These are phyloP conservation scores for Aspergillus nanangensis DNA, from an alignment of 495 filamentous ascomycete genomes.

Conservation along the genomic window DNA sequence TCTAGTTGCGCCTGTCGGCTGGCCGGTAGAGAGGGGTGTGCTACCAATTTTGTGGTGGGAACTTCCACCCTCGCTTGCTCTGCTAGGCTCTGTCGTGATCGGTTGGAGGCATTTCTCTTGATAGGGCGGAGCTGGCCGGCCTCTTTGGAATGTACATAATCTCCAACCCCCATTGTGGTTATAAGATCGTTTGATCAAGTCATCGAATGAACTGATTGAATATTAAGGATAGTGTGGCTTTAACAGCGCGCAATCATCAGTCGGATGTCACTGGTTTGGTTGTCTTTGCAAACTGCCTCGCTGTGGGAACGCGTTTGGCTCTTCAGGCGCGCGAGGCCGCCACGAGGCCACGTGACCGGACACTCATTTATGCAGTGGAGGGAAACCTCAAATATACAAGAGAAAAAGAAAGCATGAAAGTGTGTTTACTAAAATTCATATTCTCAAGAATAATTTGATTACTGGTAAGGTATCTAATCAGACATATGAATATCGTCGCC, in stretches of 20 bases:
- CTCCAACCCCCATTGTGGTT: constrained; percentile 38
- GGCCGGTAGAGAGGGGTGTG: constrained; percentile 8
- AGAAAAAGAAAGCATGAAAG: no score
- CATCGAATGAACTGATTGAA: neutral
- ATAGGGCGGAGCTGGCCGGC: constrained; percentile 28
- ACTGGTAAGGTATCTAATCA: no score
- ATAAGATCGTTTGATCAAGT: neutral
- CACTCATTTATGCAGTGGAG: constrained; percentile 36
- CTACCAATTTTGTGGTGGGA: constrained; percentile 19
- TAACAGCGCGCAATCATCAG: no score
- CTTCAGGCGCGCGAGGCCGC: constrained; percentile 20
- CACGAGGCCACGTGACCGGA: constrained; percentile 43
- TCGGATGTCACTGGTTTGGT: no score
- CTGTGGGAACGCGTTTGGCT: constrained; percentile 13
- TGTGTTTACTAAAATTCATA: no score
- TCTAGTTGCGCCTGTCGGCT: constrained; percentile 15
- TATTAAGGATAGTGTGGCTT: neutral
- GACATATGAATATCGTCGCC: constrained; percentile 11
- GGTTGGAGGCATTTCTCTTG: constrained; percentile 19
- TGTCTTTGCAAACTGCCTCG: no score
- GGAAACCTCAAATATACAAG: neutral
- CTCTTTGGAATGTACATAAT: constrained; percentile 41
- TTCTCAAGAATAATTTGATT: no score
- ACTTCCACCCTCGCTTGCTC: constrained; percentile 35
- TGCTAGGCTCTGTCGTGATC: constrained; percentile 30